A percentile compares a stretch with the other conserved stretches of the same genome.
These are phyloP conservation scores for Alternaria brassicae DNA, from an alignment of 2,329 filamentous ascomycete genomes.

Conservation along the genomic window DNA sequence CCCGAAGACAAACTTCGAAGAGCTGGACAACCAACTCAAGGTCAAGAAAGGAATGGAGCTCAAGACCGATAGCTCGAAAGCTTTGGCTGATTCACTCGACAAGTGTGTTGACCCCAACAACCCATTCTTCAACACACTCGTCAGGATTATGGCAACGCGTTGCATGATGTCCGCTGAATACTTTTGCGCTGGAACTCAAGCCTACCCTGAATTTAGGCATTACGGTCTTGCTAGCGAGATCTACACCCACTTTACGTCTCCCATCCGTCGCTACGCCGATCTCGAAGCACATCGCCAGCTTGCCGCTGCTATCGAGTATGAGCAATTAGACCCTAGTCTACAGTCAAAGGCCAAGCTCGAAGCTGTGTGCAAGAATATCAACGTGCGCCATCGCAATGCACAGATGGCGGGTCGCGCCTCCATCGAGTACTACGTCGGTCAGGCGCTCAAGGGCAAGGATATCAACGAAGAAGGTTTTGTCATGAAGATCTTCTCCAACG, in stretches of 20 bases:
- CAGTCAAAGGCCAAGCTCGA: slow-evolving; percentile 86
- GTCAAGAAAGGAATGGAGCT: slow-evolving; percentile 84
- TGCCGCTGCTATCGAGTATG: slow-evolving; percentile 93
- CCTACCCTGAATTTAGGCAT: slow-evolving; percentile 93
- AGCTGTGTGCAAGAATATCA: slow-evolving; percentile 97
- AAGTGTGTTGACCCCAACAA: slow-evolving; percentile 78
- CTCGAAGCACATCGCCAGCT: slow-evolving; percentile 92
- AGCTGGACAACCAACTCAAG: slow-evolving; percentile 87
- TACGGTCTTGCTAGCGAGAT: slow-evolving; percentile 96
- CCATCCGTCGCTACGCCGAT: slow-evolving; percentile 97
- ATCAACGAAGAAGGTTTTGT: slow-evolving; percentile 91
- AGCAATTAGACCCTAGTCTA: slow-evolving; percentile 79
- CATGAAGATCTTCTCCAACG: slow-evolving; percentile 97
- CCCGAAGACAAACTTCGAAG: slow-evolving; percentile 95
- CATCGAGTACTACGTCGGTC: slow-evolving; percentile 97
- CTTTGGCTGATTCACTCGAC: slow-evolving; percentile 93
- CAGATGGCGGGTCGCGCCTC: slow-evolving; percentile 93
- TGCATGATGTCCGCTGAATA: slow-evolving; percentile 99
- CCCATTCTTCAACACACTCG: slow-evolving; percentile 97
- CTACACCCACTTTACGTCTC: slow-evolving; percentile 98
- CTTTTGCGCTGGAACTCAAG: slow-evolving; percentile 92
- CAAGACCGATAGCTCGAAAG: slow-evolving; percentile 83
- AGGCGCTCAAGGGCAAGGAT: slow-evolving; percentile 81
- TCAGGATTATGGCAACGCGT: slow-evolving; percentile 95
- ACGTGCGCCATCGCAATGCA: slow-evolving; percentile 94